Percentiles rank a stretch among this genome's conserved stretches.
Conservation (phyloP, 192 early-diverging fungal species). For the Podila epicladia region DNA sequence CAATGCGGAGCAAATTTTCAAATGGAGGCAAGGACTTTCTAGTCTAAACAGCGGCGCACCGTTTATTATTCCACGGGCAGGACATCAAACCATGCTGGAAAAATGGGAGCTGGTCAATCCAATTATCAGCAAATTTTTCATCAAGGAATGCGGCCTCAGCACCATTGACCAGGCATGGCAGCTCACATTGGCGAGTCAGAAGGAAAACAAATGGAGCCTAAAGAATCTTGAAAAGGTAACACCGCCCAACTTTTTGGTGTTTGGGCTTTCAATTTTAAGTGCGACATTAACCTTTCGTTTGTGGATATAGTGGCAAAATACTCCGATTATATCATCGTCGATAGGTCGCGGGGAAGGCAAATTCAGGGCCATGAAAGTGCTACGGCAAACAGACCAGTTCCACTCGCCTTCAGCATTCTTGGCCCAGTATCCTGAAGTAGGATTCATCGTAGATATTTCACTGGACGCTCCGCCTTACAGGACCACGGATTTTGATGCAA, state of each 20-base stretch:
- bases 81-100: slow-evolving; percentile 61
- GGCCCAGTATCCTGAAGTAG: slow-evolving; percentile 59
- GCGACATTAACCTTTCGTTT: neutral
- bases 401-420: slow-evolving; percentile 61
- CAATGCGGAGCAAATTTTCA: slow-evolving; percentile 55
- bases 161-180: slow-evolving; percentile 65
- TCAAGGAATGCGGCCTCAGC: slow-evolving; percentile 58
- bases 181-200: slow-evolving; percentile 55
- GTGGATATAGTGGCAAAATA: slow-evolving; percentile 57
- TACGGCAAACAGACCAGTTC: slow-evolving; percentile 64
- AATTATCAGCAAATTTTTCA: slow-evolving; percentile 62
- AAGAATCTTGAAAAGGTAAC: slow-evolving; percentile 68
- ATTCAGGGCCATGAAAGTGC: slow-evolving; percentile 67
- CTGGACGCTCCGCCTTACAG: slow-evolving; percentile 61
- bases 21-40: slow-evolving; percentile 32
- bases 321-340: slow-evolving; percentile 53
- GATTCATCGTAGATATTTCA: slow-evolving; percentile 64
- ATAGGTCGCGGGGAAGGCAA: slow-evolving; percentile 45
- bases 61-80: slow-evolving; percentile 57
- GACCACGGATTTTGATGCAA: slow-evolving; percentile 62
- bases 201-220: slow-evolving; percentile 70
- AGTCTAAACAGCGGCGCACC: slow-evolving; percentile 32
- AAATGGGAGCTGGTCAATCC: slow-evolving; percentile 61
- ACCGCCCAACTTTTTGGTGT: neutral
- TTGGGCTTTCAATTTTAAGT: no score